Conservation (phyloP, 129 eudicot genomes). For the Erigeron canadensis region DNA sequence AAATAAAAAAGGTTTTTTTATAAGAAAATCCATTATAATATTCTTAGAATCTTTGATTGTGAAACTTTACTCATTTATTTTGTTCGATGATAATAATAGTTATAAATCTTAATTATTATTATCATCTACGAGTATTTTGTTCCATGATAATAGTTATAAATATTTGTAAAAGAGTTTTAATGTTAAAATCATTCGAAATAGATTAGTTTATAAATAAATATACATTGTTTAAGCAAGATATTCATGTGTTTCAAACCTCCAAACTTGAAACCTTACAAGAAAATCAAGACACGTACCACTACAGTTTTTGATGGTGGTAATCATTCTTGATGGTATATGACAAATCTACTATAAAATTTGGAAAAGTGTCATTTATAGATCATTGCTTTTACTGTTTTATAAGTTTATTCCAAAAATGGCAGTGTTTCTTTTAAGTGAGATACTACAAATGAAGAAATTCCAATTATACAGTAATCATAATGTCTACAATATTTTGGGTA, state of each 20-base stretch:
- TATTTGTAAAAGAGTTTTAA: too few species aligned
- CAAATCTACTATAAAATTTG: neutral
- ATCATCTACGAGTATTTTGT: too few species aligned
- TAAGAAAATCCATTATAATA: slow-evolving; percentile 1
- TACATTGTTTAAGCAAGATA: too few species aligned
- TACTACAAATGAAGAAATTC: neutral
- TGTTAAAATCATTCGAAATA: too few species aligned
- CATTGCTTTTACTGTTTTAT: neutral
- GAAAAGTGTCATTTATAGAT: neutral
- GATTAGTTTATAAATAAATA: too few species aligned
- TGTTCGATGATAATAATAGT: too few species aligned
- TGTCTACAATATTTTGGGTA: slow-evolving; percentile 1
- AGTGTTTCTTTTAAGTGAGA: neutral
- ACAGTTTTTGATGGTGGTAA: too few species aligned
- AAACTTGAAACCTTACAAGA: neutral
- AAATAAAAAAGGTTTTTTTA: neutral
- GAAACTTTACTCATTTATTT: neutral
- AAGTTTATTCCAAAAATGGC: neutral
- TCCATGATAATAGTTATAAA: too few species aligned
- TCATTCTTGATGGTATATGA: too few species aligned
- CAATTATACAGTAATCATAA: neutral
- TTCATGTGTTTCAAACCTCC: too few species aligned
- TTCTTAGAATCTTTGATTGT: slow-evolving; percentile 13
- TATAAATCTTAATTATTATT: too few species aligned
- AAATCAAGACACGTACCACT: neutral